phyloP scores from a whole-genome alignment of 371 early-diverging fungal genomes.

The Mortierella polycephala region DNA sequence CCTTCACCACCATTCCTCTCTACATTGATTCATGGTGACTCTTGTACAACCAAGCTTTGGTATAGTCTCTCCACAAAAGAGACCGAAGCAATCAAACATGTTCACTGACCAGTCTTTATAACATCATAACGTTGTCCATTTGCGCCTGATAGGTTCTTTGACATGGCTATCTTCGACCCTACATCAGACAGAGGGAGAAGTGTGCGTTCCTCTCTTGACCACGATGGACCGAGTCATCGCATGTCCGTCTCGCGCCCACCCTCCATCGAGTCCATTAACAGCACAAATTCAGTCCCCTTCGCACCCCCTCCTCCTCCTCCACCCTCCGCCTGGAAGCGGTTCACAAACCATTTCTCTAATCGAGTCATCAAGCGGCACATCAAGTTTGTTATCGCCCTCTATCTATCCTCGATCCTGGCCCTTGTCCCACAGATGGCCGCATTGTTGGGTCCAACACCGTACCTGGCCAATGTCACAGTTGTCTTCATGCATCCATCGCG shows the following conservation, averaged over 20 bases:
- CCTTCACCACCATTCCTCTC: too few species aligned
- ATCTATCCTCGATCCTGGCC: slow-evolving; percentile 57
- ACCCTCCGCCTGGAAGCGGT: slow-evolving; percentile 37
- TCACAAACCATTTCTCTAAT: slow-evolving; percentile 55
- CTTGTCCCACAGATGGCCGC: slow-evolving; percentile 54
- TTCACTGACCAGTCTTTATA: background rate
- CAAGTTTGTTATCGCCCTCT: slow-evolving; percentile 64
- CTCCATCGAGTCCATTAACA: slow-evolving; percentile 45
- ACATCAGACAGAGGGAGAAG: slow-evolving; percentile 24
- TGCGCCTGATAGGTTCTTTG: slow-evolving; percentile 23
- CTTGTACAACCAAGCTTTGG: too few species aligned
- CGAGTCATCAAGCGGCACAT: slow-evolving; percentile 65
- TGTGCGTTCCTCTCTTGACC: slow-evolving; percentile 38
- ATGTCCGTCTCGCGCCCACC: slow-evolving; percentile 31
- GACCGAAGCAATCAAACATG: background rate
- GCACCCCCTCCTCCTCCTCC: slow-evolving; percentile 38
- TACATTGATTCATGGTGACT: too few species aligned
- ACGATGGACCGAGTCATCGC: slow-evolving; percentile 21
- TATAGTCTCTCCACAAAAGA: too few species aligned
- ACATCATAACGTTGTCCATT: background rate
- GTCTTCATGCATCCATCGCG: slow-evolving; percentile 65
- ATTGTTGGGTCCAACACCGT: slow-evolving; percentile 57
- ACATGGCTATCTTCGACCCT: slow-evolving; percentile 50
- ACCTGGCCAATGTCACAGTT: slow-evolving; percentile 57
- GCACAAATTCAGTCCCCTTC: slow-evolving; percentile 47